Percentiles rank a stretch among this genome's conserved stretches.
These are phyloP conservation scores for Talaromyces sp. DNA, from an alignment of 2,329 filamentous ascomycete species.

Conservation along the genomic window DNA sequence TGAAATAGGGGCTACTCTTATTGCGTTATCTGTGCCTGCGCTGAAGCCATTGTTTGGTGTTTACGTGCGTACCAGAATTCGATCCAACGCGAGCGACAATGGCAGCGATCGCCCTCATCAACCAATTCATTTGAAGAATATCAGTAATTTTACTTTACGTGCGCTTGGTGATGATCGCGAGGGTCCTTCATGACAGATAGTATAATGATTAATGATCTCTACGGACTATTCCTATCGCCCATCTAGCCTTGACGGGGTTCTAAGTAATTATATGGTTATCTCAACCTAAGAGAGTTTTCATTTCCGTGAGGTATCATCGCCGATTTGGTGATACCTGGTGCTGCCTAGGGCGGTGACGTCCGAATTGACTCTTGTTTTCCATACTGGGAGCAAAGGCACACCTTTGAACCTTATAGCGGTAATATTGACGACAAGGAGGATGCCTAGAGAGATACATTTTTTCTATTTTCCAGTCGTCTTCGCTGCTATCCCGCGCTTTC, in stretches of 20 bases:
- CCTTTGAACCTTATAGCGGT: constrained; percentile 2
- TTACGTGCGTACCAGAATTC: constrained; percentile 13
- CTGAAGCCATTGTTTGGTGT: constrained; percentile 43
- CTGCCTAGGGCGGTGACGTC: constrained; percentile 8
- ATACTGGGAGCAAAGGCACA: background rate
- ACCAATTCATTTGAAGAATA: constrained; percentile 5
- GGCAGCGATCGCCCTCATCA: background rate
- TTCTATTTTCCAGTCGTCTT: background rate
- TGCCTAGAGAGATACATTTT: background rate
- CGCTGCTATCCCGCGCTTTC: background rate
- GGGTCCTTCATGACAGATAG: background rate
- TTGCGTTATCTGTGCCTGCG: constrained; percentile 52
- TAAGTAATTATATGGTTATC: background rate
- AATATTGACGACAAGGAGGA: constrained; percentile 13
- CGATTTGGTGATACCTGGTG: background rate
- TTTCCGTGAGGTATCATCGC: background rate
- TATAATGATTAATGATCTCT: background rate
- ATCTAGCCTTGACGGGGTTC: background rate
- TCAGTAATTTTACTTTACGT: constrained; percentile 6
- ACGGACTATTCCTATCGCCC: background rate
- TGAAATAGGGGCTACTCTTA: constrained; percentile 51
- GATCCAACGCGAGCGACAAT: constrained; percentile 5
- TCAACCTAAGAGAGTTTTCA: background rate
- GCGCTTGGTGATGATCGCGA: background rate
- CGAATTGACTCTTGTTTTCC: background rate